Base-by-base conservation (phyloP, 192 early-diverging fungal species). In the Podila horticola region DNA sequence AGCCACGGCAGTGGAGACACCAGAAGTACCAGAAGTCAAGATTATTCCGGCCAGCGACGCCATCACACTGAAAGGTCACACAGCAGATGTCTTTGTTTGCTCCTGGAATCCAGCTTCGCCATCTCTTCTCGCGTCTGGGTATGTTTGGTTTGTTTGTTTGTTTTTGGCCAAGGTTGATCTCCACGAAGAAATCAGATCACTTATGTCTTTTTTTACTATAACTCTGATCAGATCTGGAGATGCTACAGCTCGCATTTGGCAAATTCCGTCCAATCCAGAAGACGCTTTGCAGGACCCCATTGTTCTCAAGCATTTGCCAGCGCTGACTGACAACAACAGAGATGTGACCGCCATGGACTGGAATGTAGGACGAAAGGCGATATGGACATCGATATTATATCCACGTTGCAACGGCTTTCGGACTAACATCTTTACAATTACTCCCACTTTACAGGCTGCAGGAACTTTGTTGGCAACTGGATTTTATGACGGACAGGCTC, bases 211-310 rank as follows among this genome's bases (percentile, higher is more conserved):
- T 34, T 58, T 60, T 52, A 19, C 31, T 22, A 9, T 49, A 1
- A 31, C 0, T 61, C 17, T 30, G 26, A 31, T 61, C 17, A 91
- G 90, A 1, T 90, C 93, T 29, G 91, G 91, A 22, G 97, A 99
- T 84, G 95, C 93, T 13, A 96, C 92, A 4, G 91, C 93, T 36
- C 86, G 95, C 41, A 86, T 99, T 51, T 99, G 96, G 97, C 90
- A 91, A 48, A 86, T 96, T 30, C 90, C 94, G 6, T 66, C 72
- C 5, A 66, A 76, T 60, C 66, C 84, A 13, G 74, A 85, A 17
- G 82, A 86, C 41, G 84, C 85, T 20, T 62, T 83, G 33, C 68
- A 77, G 33, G 85, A 87, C 11, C 85, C 91, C 7, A 77, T 90
- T 26, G 85, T 90, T 19, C 84, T 93, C 24, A 84, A 90, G 48